Evolutionary conservation across 257 asterid species (phyloP), one percentile per base, ranked within the genome.

Genomic region (Striga asiatica): DNA sequence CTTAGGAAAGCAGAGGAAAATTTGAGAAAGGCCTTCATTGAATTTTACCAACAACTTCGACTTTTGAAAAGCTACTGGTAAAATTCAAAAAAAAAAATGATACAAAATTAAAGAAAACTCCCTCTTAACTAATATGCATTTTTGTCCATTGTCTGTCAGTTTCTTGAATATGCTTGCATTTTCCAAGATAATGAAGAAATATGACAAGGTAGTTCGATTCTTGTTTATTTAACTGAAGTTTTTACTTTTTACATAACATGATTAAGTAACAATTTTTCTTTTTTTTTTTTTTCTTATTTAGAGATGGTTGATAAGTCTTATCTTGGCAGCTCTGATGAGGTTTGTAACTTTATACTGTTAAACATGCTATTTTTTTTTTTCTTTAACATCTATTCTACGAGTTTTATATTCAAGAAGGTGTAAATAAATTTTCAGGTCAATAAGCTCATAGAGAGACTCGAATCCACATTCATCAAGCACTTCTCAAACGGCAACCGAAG

Each of bases 151-250:
- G 35, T 55, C 8, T 70, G 53, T 21, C 77, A 84, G 97, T 70
- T 88, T 84, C 78, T 66, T 88, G 84, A 88, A 88, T 64, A 65
- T 49, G 65, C 80, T 84, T 73, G 95, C 97, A 34, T 76, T 80
- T 69, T 82, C 94, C 34, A 88, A 84, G 84, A 88, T 84, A 63
- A 59, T 84, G 94, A 84, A 84, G 89, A 88, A 88, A 79, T 84
- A 84, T 56, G 92, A 88, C 60, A 88, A 88, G 95, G 94, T 87
- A 69, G 21, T 24, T n/a, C 28, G 16, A 19, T 48, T 50, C 46
- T 32, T 29, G 35, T 37, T 39, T 65, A n/a, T 8, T 1, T 4
- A 1, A 13, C 8, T 18, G 2, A 41, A 3, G 3, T 41, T 41
- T 29, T 29, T 5, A 29, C 6, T 29, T 29, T 29, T n/a, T n/a